A percentile compares a stretch with the other conserved stretches of the same genome.
phyloP scores from a whole-genome alignment of 257 asterid species.

The Solanum chiquidenum region DNA sequence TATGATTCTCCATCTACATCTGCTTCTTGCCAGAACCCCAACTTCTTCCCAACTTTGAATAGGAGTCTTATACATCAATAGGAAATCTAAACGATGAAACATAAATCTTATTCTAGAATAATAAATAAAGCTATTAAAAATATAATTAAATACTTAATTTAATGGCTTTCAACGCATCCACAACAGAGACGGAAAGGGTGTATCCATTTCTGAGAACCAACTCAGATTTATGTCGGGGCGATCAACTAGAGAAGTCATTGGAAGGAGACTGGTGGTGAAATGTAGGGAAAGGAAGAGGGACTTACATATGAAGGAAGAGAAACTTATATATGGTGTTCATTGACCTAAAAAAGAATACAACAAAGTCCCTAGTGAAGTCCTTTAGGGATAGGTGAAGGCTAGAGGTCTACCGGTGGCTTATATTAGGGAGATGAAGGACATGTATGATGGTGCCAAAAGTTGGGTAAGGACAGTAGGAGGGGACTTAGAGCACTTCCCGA shows the following conservation, averaged over 20 bases:
- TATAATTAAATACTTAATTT: too few relatives aligned
- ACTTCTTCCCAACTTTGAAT: too few relatives aligned
- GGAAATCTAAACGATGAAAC: too few relatives aligned
- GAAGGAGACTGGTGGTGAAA: background rate
- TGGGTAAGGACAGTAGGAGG: background rate
- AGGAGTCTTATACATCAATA: too few relatives aligned
- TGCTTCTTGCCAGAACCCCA: too few relatives aligned
- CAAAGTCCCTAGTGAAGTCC: background rate
- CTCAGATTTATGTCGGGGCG: background rate
- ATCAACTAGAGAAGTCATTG: background rate
- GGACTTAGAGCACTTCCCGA: background rate
- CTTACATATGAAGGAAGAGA: background rate
- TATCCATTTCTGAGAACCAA: background rate
- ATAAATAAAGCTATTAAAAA: too few relatives aligned
- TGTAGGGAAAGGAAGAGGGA: background rate
- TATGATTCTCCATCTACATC: too few relatives aligned
- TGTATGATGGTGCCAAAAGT: background rate
- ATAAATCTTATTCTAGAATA: too few relatives aligned
- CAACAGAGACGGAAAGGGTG: too few relatives aligned
- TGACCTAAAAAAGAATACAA: background rate
- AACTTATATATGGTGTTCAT: background rate
- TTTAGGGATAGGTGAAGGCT: background rate
- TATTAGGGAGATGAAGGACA: background rate
- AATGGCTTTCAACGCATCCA: too few relatives aligned
- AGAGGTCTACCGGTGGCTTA: background rate